A percentile compares a stretch with the other conserved stretches of the same genome.
phyloP scores from a whole-genome alignment of 225 moss, liverwort and hornwort species.

The Straminergon stramineum region DNA sequence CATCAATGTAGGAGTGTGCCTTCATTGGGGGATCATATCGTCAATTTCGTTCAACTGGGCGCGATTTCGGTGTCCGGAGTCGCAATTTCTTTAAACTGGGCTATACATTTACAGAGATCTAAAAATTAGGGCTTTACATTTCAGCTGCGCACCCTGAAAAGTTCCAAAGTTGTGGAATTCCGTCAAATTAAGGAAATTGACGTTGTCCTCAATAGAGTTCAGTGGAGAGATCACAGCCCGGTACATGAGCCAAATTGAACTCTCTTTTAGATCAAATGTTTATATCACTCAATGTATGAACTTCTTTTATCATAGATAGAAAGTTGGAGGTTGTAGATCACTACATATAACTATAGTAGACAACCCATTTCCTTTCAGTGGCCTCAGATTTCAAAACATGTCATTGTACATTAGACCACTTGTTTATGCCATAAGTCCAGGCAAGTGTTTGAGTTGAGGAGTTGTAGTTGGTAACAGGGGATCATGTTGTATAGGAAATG shows the following conservation, averaged over 20 bases:
- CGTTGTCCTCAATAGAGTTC: background rate
- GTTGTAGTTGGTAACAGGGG: background rate
- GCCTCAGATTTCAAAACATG: background rate
- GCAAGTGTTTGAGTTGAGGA: background rate
- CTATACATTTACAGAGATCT: too few relatives aligned
- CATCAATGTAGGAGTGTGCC: background rate
- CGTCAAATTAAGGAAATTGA: background rate
- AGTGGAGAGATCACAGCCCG: background rate
- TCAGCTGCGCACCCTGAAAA: background rate
- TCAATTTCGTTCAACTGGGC: background rate
- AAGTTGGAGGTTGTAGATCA: background rate
- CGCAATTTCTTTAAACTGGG: background rate
- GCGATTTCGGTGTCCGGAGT: background rate
- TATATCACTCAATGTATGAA: background rate
- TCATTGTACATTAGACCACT: background rate
- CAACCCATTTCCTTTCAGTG: background rate
- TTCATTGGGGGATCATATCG: background rate
- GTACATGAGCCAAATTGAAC: background rate
- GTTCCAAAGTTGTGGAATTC: background rate
- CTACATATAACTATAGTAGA: background rate
- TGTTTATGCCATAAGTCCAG: background rate
- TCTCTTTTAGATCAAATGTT: background rate
- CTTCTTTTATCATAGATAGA: background rate
- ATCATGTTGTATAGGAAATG: too few relatives aligned
- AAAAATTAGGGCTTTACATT: background rate